Evolutionary conservation across 1,139 yeast genomes (phyloP), one percentile per base, ranked within the genome.

Genomic region (Lodderomyces orthopsilosis): DNA sequence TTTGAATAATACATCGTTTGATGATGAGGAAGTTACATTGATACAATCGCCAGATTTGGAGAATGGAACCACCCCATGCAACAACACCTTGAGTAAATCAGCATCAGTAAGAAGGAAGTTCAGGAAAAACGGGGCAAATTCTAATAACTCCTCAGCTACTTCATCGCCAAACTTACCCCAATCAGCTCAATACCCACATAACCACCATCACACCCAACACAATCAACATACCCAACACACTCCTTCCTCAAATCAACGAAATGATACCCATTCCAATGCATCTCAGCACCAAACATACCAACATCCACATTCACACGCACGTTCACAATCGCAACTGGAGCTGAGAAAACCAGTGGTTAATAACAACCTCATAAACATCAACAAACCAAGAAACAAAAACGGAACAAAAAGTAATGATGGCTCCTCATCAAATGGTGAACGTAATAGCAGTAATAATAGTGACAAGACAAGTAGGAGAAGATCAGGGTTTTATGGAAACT

Each of bases 11-110:
- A 51, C 55, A 21, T 62, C 68, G n/a, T 63, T 65, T 51, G 74
- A 67, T 42, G 74, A 68, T 41, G 74, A 67, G 22, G 51, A 46
- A 19, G 59, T 62, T 4, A 63, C 70, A 2, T 55, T 63, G 39
- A 55, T 60, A 17, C 61, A 53, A 37, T 58, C 67, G 12, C 65
- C 67, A 1, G 66, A 63, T 35, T 37, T 38, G 13, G 46, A 42
- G 2, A 38, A 23, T 18, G 35, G 22, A 32, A 6, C 10, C n/a
- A 41, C 47, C 17, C 49, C 15, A 46, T 50, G 34, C 46, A 46
- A 48, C 37, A 58, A 24, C 55, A 24, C 32, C 18, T 15, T 30
- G 19, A 30, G 21, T 6, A 30, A 15, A 30, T 14, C 34, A 3
- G 34, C 19, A 6, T 30, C 34, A 7, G 10, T 15, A 15, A 30